Percentiles rank a stretch among this genome's conserved stretches.
Evolutionary conservation across 2,329 filamentous ascomycete species (phyloP).

Genomic region (Tolypocladium capitatum): DNA sequence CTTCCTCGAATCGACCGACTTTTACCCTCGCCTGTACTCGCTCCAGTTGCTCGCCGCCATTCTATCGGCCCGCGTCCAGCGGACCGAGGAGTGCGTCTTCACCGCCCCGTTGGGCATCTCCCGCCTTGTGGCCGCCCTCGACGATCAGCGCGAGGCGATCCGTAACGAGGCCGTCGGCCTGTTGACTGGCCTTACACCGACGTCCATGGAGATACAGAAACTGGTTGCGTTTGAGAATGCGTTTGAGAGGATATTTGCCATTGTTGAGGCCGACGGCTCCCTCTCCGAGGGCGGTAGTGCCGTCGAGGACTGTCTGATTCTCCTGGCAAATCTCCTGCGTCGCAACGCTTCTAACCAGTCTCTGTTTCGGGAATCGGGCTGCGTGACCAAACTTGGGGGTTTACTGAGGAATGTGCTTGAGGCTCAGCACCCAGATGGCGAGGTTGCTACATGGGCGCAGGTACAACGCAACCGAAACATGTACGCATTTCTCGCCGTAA

Average conservation of each 20-base stretch:
- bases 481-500: conserved; percentile 75
- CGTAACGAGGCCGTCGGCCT: conserved; percentile 80
- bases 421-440: conserved; percentile 36
- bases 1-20: conserved; percentile 75
- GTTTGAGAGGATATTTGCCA: conserved; percentile 72
- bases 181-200: conserved; percentile 75
- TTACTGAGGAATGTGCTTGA: conserved; percentile 50
- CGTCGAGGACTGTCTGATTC: conserved; percentile 84
- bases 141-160: conserved; percentile 75
- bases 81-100: conserved; percentile 89
- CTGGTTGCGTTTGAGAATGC: conserved; percentile 91
- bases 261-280: conserved; percentile 72
- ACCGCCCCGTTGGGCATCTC: conserved; percentile 80
- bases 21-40: conserved; percentile 83
- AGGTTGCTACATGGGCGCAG: conserved; percentile 61
- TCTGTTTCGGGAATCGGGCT: conserved; percentile 82
- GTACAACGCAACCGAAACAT: conserved; percentile 77
- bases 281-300: conserved; percentile 71
- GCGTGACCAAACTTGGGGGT: conserved; percentile 56
- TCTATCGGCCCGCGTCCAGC: conserved; percentile 69
- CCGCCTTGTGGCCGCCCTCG: conserved; percentile 68
- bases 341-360: conserved; percentile 88
- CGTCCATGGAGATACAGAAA: conserved; percentile 82
- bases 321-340: conserved; percentile 77
- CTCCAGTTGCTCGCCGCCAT: conserved; percentile 83